These are phyloP conservation scores for Galeopsis tetrahit DNA, from an alignment of 257 asterid genomes.

Conservation along the genomic window DNA sequence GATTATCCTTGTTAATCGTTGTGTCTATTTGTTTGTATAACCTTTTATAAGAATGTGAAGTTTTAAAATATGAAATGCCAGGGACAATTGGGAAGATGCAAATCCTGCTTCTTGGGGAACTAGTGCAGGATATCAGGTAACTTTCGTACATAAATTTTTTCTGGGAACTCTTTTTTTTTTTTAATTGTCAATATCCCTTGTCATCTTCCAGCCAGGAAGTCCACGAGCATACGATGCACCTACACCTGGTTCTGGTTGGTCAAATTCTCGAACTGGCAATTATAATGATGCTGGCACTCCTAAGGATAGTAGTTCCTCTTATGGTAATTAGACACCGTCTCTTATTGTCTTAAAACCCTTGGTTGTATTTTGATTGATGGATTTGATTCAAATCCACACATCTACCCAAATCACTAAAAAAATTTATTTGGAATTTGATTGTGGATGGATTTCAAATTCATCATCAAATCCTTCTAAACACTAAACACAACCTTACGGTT, in stretches of 20 bases:
- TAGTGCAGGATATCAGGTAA: conserved; percentile 93
- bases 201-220: conserved; percentile 75
- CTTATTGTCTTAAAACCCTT: neutral
- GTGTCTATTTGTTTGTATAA: neutral
- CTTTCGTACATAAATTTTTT: neutral
- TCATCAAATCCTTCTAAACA: neutral
- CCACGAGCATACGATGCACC: conserved; percentile 97
- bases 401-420: neutral
- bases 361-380: neutral
- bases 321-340: conserved; percentile 53
- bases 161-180: neutral
- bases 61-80: conserved; percentile 35
- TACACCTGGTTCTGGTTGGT: conserved; percentile 95
- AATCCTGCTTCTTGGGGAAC: conserved; percentile 97
- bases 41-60: conserved; percentile 14
- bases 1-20: neutral
- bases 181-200: neutral
- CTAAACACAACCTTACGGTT: neutral
- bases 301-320: conserved; percentile 71
- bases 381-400: neutral
- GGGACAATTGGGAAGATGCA: conserved; percentile 97
- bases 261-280: conserved; percentile 58
- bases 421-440: neutral
- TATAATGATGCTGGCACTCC: conserved; percentile 89
- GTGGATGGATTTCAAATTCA: neutral